Evolutionary conservation across 1,284 basidiomycete genomes (phyloP).

Genomic region (Apiotrichum gracile): DNA sequence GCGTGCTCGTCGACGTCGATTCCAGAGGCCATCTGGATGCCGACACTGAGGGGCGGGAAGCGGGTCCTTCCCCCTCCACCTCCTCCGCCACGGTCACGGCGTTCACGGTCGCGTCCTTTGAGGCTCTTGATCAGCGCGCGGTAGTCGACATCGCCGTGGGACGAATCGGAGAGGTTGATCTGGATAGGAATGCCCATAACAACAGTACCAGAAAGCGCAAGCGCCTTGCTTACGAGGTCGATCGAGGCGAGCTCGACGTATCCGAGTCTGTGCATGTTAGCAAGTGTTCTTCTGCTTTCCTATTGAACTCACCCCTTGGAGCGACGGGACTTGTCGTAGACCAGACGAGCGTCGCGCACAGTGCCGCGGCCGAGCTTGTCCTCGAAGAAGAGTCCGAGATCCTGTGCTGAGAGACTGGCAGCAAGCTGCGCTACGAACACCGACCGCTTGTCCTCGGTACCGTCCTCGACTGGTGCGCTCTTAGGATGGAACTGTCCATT

Average conservation of each 20-base stretch:
- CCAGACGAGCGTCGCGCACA: slow-evolving; percentile 91
- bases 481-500: not conserved
- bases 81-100: slow-evolving; percentile 4
- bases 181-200: slow-evolving; percentile 97
- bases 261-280: slow-evolving; percentile 60
- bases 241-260: slow-evolving; percentile 93
- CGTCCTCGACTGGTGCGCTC: not conserved
- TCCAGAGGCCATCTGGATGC: slow-evolving; percentile 31
- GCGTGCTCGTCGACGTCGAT: slow-evolving; percentile 43
- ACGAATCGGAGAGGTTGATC: slow-evolving; percentile 92
- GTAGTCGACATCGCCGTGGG: slow-evolving; percentile 54
- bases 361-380: slow-evolving; percentile 86
- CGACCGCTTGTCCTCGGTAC: slow-evolving; percentile 49
- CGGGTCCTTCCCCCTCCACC: slow-evolving; percentile 4
- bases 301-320: slow-evolving; percentile 93
- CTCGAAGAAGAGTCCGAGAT: slow-evolving; percentile 98
- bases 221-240: slow-evolving; percentile 83
- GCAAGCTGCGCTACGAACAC: slow-evolving; percentile 98
- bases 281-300: not conserved
- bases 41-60: slow-evolving; percentile 38
- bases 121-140: slow-evolving; percentile 6
- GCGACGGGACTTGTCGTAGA: slow-evolving; percentile 86
- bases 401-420: slow-evolving; percentile 85
- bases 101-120: slow-evolving; percentile 8
- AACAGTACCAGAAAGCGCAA: slow-evolving; percentile 72